Evolutionary conservation across 805 yeast genomes (phyloP), one percentile per base, ranked within the genome.

Genomic region (Pichia gijzeniarum): DNA sequence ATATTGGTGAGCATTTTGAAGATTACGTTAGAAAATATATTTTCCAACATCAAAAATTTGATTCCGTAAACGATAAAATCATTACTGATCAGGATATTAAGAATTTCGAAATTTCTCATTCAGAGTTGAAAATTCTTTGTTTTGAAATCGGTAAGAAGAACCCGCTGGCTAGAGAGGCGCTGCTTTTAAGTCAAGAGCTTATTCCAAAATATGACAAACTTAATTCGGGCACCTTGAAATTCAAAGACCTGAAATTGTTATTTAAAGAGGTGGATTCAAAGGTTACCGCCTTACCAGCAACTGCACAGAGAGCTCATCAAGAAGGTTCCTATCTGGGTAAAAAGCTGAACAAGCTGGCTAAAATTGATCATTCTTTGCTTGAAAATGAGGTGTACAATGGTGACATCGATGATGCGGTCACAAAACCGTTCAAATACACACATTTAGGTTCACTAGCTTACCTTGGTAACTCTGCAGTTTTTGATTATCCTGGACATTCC

Each of bases 261-360:
- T 76, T 85, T 42, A 71, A 76, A 51, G 77, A 79, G 58, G 73
- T 91, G 59, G 77, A 85, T 65, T 60, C 74, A 38, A 74, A 76
- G 64, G 71, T 91, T 53, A 85, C 85, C 34, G 82, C 77, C 54
- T 88, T 79, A 56, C 93, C 96, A 35, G 97, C 97, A 56, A 90
- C 98, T 51, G 98, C 97, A 18, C 97, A 90, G 73, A 96, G 89
- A 42, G 98, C 98, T 27, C 80, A 88, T 69, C 97, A 90, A 73
- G 86, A 89, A 68, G 97, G 96, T 62, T 72, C 74, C 44, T 90
- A 78, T 68, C 75, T 90, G 53, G 91, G 90, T 45, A 70, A 72
- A 31, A 77, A 80, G 53, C 80, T 90, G 64, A 74, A 76, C 60
- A 81, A 74, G 55, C 65, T 80, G 56, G 72, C 81, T 56, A 76